Evolutionary conservation across 345 rosid species (phyloP).

Genomic region (Salix suchowensis): DNA sequence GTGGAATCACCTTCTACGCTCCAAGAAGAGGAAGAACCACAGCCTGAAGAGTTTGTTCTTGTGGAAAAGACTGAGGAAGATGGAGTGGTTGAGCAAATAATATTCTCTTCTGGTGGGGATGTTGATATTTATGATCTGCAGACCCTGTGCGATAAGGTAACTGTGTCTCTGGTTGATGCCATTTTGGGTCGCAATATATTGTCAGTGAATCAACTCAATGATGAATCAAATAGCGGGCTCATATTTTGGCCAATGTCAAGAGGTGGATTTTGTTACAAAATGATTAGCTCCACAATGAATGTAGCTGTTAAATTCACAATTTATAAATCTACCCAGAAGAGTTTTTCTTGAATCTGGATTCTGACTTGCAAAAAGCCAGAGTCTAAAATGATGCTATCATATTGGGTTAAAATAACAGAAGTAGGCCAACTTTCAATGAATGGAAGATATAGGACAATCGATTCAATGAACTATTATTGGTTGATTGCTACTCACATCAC

Average conservation of each 20-base stretch:
- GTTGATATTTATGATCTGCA: constrained; percentile 91
- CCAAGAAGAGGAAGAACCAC: constrained; percentile 59
- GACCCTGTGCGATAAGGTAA: constrained; percentile 83
- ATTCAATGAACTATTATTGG: too few species aligned
- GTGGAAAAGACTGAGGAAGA: constrained; percentile 57
- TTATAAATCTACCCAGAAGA: too few species aligned
- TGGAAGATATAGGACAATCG: not conserved
- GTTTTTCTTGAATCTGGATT: not conserved
- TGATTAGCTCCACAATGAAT: not conserved
- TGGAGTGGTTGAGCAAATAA: constrained; percentile 69
- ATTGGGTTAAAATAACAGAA: not conserved
- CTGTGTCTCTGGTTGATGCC: not conserved
- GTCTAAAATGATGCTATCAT: not conserved
- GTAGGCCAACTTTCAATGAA: not conserved
- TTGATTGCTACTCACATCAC: not conserved
- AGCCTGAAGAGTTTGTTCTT: constrained; percentile 72
- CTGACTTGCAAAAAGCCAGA: not conserved
- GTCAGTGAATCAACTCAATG: not conserved
- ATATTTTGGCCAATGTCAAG: not conserved
- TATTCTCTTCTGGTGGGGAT: constrained; percentile 87
- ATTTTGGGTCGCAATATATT: not conserved
- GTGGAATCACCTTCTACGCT: constrained; percentile 55
- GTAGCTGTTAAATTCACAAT: not conserved
- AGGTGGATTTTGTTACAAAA: not conserved
- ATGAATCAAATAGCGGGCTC: not conserved